Conservation (phyloP, 1,139 yeast species). For the Dujonia santamariae region DNA sequence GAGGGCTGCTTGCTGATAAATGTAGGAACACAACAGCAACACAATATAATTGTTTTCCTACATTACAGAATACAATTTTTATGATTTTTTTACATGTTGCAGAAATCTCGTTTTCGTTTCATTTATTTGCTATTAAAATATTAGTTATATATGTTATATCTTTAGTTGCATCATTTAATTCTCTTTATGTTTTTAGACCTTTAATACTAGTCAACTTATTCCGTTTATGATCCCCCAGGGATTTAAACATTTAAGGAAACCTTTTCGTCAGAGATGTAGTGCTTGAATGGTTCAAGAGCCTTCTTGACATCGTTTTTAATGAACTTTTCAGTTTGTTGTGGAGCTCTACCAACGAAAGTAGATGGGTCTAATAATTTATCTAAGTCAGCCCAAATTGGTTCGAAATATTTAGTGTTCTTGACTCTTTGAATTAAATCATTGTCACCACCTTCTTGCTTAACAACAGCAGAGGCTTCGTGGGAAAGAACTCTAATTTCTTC, state of each 20-base stretch:
- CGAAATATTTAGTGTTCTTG: conserved; percentile 74
- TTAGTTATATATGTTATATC: background rate
- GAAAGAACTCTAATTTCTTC: conserved; percentile 96
- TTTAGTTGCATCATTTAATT: too few species aligned
- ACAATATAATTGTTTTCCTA: too few species aligned
- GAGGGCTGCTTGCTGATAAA: too few species aligned
- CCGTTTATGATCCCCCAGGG: too few species aligned
- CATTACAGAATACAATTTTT: background rate
- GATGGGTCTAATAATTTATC: conserved; percentile 82
- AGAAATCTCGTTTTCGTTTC: too few species aligned
- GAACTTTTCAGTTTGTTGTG: conserved; percentile 94
- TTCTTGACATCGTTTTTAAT: conserved; percentile 78
- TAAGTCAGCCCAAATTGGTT: conserved; percentile 84
- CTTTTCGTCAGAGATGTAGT: conserved; percentile 57
- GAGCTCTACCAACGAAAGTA: conserved; percentile 98
- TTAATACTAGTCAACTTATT: too few species aligned
- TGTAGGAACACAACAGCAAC: too few species aligned
- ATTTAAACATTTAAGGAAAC: conserved; percentile 49
- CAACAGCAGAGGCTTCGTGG: conserved; percentile 96
- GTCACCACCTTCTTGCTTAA: conserved; percentile 98
- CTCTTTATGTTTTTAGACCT: background rate
- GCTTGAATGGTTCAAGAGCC: conserved; percentile 71
- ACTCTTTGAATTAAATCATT: conserved; percentile 93
- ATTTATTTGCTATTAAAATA: too few species aligned
- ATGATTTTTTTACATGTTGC: too few species aligned